A percentile compares a stretch with the other conserved stretches of the same genome.
phyloP scores from a whole-genome alignment of 768 basidiomycete genomes.

The Auriscalpium vulgare region DNA sequence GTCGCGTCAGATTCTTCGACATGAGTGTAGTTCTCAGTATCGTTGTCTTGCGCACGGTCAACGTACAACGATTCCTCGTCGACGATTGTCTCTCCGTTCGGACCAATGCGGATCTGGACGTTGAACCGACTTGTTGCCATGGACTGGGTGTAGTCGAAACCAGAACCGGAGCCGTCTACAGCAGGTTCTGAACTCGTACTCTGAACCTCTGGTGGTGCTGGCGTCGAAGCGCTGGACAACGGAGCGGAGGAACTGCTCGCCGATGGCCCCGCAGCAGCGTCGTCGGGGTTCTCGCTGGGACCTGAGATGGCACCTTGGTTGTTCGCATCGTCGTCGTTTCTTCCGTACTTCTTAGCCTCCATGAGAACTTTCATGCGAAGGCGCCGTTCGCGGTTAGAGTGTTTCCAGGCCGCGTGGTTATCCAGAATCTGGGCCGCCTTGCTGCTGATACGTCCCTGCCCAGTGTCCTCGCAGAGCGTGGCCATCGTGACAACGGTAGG shows the following conservation, averaged over 20 bases:
- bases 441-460: constrained; percentile 71
- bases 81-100: constrained; percentile 80
- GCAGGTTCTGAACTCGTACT: neutral
- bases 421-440: constrained; percentile 65
- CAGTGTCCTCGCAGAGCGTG: constrained; percentile 65
- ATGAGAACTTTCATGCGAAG: constrained; percentile 51
- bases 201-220: constrained; percentile 1
- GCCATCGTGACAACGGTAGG: constrained; percentile 85
- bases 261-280: neutral
- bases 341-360: constrained; percentile 73
- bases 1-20: constrained; percentile 76
- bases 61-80: constrained; percentile 82
- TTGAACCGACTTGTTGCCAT: constrained; percentile 66
- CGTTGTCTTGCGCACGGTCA: constrained; percentile 60
- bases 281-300: neutral
- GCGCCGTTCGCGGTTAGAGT: constrained; percentile 57
- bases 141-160: constrained; percentile 63
- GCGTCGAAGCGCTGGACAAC: neutral
- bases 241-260: neutral
- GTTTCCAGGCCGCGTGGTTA: constrained; percentile 69
- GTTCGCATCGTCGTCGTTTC: constrained; percentile 35
- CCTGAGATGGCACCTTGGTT: neutral
- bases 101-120: constrained; percentile 81
- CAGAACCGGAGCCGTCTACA: constrained; percentile 37
- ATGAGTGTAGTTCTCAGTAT: constrained; percentile 67